Evolutionary conservation across 2,329 filamentous ascomycete species (phyloP).

Genomic region (Colletotrichum tanaceti): DNA sequence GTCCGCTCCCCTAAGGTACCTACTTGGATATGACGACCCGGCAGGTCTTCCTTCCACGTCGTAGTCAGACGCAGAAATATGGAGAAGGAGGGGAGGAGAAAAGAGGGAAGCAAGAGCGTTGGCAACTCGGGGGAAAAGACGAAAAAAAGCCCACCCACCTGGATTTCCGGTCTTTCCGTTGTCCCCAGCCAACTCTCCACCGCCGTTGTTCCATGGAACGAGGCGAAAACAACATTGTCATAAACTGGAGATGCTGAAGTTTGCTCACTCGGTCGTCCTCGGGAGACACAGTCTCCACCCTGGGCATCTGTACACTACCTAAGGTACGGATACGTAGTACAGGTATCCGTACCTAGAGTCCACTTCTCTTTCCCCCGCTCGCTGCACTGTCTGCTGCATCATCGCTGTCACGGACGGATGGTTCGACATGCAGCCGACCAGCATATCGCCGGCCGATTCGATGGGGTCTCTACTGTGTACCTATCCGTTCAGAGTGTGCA

Average conservation of each 20-base stretch:
- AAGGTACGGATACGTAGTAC: too few species aligned
- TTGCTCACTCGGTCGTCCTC: slow-evolving; percentile 18
- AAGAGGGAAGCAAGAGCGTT: slow-evolving; percentile 15
- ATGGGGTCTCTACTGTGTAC: slow-evolving; percentile 21
- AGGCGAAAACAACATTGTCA: background rate
- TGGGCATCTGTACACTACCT: background rate
- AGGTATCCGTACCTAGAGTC: too few species aligned
- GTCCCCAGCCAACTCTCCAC: slow-evolving; percentile 6
- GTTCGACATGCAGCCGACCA: slow-evolving; percentile 31
- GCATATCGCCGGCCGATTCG: slow-evolving; percentile 19
- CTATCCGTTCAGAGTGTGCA: background rate
- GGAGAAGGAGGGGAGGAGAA: background rate
- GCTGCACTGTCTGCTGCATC: slow-evolving; percentile 3
- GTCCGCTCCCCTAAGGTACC: too few species aligned
- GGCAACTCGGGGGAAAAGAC: background rate
- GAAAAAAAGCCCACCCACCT: slow-evolving; percentile 11
- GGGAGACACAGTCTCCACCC: background rate
- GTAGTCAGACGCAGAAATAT: slow-evolving; percentile 4
- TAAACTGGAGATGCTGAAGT: slow-evolving; percentile 6
- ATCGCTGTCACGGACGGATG: slow-evolving; percentile 23
- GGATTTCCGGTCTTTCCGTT: slow-evolving; percentile 26
- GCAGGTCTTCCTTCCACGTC: background rate
- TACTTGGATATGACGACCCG: background rate
- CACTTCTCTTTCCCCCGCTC: slow-evolving; percentile 1
- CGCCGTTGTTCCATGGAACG: background rate